These are phyloP conservation scores for Daphne laureola DNA, from an alignment of 441 rosid genomes.

Conservation along the genomic window DNA sequence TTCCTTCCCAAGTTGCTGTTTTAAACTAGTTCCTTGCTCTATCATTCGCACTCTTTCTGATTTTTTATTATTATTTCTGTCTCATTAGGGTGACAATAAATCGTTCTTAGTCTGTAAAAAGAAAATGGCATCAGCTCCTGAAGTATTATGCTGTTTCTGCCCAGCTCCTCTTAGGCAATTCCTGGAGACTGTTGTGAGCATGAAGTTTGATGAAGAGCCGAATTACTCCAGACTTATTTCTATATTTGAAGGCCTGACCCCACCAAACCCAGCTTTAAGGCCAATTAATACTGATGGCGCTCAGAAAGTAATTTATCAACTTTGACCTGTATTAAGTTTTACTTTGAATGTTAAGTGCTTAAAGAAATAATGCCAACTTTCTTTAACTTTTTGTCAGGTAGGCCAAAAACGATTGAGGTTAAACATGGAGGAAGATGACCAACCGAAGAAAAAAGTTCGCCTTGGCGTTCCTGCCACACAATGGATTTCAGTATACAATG, in stretches of 20 bases:
- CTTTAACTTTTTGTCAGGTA: conserved; percentile 75
- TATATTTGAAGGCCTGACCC: conserved; percentile 71
- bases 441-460: conserved; percentile 90
- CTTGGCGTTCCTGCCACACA: conserved; percentile 95
- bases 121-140: conserved; percentile 96
- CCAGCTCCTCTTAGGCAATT: conserved; percentile 82
- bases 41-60: conserved; percentile 1
- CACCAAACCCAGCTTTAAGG: conserved; percentile 87
- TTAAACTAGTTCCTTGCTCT: conserved; percentile 5
- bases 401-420: conserved; percentile 97
- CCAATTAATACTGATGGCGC: conserved; percentile 98
- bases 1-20: conserved; percentile 6
- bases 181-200: conserved; percentile 88
- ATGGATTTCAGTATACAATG: conserved; percentile 97
- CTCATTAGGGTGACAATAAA: conserved; percentile 82
- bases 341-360: conserved; percentile 1
- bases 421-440: conserved; percentile 84
- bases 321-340: conserved; percentile 6
- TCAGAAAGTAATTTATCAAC: conserved; percentile 52
- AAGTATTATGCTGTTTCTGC: conserved; percentile 93
- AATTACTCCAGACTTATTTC: conserved; percentile 82
- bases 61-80: conserved; percentile 3
- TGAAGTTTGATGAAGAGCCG: conserved; percentile 99
- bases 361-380: conserved; percentile 3
- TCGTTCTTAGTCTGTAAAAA: conserved; percentile 94